Base-by-base conservation (phyloP, 2,329 filamentous ascomycete species). In the Arthrobotrys pseudoclavata region DNA sequence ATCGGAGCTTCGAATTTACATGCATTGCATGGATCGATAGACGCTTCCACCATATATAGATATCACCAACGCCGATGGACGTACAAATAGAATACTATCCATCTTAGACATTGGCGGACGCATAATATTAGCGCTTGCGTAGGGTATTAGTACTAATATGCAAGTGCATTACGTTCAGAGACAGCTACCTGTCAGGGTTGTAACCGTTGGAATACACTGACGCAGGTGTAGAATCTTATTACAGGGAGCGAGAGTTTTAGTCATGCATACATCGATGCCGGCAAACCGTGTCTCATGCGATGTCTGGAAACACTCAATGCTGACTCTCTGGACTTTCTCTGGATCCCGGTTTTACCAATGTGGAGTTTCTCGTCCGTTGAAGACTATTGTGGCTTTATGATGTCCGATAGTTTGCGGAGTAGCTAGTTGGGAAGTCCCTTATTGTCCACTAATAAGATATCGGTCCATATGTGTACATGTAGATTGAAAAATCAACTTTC, bases 311-410 rank as follows among this genome's bases (percentile, higher is more conserved):
- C 42, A 48, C 57, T 29, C 31, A 34, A 34, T 34, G 31, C 31
- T n/a, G n/a, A n/a, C n/a, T 34, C 31, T 9, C 31, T 34, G 12
- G 31, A 34, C 12, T 34, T 34, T 34, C 52, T 40, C 37, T 12
- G 5, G 37, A 12, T 55, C 26, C 34, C 20, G 62, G 5, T 24
- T 4, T 18, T 29, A 15, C 20, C n/a, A 31, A 6, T 50, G 47
- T 47, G 48, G 48, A 40, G 48, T n/a, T 29, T 42, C 20, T 34
- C 1, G 47, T 42, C 13, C 4, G 31, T 42, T 42, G 22, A 1
- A 42, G 7, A 60, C 2, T 34, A n/a, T 37, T 55, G 48, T 67
- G 48, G 63, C 48, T 67, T 66, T 57, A 42, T 9, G n/a, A 55
- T 29, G 50, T 55, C 63, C 48, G 63, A 47, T 1, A 40, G 24